Conservation (phyloP, 169 alveolate genomes). For the Neospora caninum region DNA sequence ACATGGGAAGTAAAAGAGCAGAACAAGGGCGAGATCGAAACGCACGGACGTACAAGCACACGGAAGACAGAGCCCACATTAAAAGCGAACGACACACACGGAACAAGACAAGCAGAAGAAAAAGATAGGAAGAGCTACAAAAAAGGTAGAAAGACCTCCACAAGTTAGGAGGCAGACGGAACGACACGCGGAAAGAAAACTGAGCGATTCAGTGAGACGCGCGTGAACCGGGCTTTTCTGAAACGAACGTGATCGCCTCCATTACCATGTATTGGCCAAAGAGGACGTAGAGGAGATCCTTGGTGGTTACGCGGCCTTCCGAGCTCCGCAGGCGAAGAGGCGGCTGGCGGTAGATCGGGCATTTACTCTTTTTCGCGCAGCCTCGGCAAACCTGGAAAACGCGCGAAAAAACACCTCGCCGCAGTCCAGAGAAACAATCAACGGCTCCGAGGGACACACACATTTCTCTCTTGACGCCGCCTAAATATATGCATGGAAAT, state of each 20-base stretch:
- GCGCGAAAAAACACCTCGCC: background rate
- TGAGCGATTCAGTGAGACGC: background rate
- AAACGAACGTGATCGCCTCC: too few species aligned
- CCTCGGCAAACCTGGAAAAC: background rate
- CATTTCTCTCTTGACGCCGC: too few species aligned
- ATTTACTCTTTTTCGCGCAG: background rate
- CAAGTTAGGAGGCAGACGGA: too few species aligned
- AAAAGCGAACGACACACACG: background rate
- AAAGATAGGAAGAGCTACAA: too few species aligned
- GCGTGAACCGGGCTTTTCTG: background rate
- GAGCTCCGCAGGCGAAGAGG: background rate
- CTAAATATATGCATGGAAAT: too few species aligned
- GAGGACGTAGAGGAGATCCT: constrained; percentile 10
- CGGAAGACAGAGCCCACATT: too few species aligned
- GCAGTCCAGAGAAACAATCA: too few species aligned
- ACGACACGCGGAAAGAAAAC: background rate
- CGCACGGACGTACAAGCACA: too few species aligned
- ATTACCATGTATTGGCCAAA: constrained; percentile 29
- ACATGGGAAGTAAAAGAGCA: too few species aligned
- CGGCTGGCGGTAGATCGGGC: constrained; percentile 19
- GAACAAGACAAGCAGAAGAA: background rate
- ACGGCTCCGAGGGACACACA: too few species aligned
- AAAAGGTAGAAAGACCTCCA: too few species aligned
- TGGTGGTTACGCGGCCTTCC: background rate
- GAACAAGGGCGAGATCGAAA: too few species aligned